A percentile compares a stretch with the other conserved stretches of the same genome.
Evolutionary conservation across 345 rosid species (phyloP).

Genomic region (Corchorus olitorius): DNA sequence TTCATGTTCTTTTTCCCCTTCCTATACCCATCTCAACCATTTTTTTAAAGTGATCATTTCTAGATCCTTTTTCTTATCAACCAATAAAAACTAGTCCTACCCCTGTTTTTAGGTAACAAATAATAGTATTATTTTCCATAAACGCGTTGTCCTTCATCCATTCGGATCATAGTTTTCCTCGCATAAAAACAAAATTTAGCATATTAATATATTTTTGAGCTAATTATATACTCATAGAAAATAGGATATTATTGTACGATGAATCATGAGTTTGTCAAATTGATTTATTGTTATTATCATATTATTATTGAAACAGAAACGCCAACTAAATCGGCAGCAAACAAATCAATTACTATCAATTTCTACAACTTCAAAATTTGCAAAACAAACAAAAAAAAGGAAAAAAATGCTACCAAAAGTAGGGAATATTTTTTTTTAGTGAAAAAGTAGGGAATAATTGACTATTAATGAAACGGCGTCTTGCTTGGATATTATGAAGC

Average conservation of each 20-base stretch:
- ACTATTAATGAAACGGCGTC: not conserved
- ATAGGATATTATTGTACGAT: not conserved
- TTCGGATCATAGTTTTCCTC: not conserved
- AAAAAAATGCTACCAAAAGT: not conserved
- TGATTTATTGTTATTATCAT: not conserved
- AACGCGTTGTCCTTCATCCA: constrained; percentile 7
- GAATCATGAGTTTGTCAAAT: not conserved
- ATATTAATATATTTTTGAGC: not conserved
- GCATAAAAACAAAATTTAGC: not conserved
- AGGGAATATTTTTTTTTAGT: no score
- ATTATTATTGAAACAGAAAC: no score
- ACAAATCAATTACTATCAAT: not conserved
- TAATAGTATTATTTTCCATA: not conserved
- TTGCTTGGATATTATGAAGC: not conserved
- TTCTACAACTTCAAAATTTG: not conserved
- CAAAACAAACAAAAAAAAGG: not conserved
- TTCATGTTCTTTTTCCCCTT: no score
- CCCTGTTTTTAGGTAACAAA: not conserved
- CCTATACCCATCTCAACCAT: no score
- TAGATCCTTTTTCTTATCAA: not conserved
- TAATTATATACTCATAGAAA: not conserved
- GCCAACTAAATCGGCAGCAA: no score
- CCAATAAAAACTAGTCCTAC: not conserved
- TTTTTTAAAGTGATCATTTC: no score
- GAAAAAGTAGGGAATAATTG: not conserved